phyloP scores from a whole-genome alignment of 1,284 basidiomycete genomes.

The Clitocybe nebularis region DNA sequence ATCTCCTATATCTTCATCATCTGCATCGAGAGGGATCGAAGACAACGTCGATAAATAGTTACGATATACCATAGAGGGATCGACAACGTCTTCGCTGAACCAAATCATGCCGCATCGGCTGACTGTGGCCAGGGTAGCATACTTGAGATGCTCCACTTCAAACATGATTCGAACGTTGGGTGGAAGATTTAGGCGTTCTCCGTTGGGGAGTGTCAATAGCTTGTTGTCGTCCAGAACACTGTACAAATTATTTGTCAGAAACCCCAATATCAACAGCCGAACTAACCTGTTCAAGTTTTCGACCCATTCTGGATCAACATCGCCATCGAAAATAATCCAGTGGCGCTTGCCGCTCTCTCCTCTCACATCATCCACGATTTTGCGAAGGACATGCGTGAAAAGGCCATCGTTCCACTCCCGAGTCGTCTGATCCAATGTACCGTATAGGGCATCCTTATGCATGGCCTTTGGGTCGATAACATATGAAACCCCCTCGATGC shows the following conservation, averaged over 20 bases:
- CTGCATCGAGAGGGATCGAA: constrained; percentile 79
- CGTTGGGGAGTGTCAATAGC: constrained; percentile 94
- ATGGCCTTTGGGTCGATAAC: constrained; percentile 99
- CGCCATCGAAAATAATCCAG: constrained; percentile 99
- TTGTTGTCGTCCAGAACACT: constrained; percentile 99
- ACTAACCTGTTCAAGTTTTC: constrained; percentile 96
- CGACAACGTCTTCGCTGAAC: constrained; percentile 97
- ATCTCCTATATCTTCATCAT: constrained; percentile 82
- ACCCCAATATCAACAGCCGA: too few species aligned
- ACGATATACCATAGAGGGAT: constrained; percentile 87
- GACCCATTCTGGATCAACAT: constrained; percentile 99
- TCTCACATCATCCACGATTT: constrained; percentile 98
- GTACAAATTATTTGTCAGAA: constrained; percentile 8
- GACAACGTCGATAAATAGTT: constrained; percentile 84
- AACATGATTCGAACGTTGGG: constrained; percentile 99
- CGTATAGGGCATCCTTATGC: constrained; percentile 97
- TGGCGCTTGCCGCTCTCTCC: constrained; percentile 96
- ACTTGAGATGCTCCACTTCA: constrained; percentile 97
- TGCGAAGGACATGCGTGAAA: constrained; percentile 96
- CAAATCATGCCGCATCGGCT: constrained; percentile 99
- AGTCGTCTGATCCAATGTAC: constrained; percentile 95
- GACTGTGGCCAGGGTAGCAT: constrained; percentile 97
- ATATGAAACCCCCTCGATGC: constrained; percentile 89
- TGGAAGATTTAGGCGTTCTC: constrained; percentile 96
- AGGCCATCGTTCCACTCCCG: constrained; percentile 99